A percentile compares a stretch with the other conserved stretches of the same genome.
Evolutionary conservation across 345 rosid genomes (phyloP).

Genomic region (Gossypium thurberi): DNA sequence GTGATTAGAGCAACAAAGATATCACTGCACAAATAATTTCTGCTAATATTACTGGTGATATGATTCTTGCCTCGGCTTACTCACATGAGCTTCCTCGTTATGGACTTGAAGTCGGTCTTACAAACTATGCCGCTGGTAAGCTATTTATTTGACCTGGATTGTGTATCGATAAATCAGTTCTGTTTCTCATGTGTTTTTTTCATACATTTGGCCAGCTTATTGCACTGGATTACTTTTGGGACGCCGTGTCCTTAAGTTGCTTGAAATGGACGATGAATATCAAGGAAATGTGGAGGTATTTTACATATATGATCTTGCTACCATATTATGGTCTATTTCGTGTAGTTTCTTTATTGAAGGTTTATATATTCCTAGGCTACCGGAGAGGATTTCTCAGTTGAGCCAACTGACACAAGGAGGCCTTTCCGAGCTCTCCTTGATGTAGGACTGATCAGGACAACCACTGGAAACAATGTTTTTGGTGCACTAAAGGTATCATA

Average conservation of each 20-base stretch:
- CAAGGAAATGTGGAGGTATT: constrained; percentile 69
- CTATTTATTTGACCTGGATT: not conserved
- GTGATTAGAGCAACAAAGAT: constrained; percentile 59
- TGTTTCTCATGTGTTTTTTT: not conserved
- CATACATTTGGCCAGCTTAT: constrained; percentile 36
- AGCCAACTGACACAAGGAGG: constrained; percentile 60
- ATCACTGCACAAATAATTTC: constrained; percentile 50
- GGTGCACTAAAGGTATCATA: constrained; percentile 60
- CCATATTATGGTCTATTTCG: not conserved
- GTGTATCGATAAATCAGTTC: not conserved
- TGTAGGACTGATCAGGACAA: constrained; percentile 67
- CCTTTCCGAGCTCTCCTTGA: constrained; percentile 90
- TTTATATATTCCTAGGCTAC: constrained; percentile 42
- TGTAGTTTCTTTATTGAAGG: not conserved
- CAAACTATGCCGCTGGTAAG: constrained; percentile 70
- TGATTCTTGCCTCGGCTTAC: constrained; percentile 59
- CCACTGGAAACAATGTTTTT: constrained; percentile 72
- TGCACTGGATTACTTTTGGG: constrained; percentile 84
- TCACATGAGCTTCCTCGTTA: constrained; percentile 52
- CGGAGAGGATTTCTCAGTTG: constrained; percentile 82
- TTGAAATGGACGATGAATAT: constrained; percentile 64
- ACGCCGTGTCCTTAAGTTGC: constrained; percentile 59
- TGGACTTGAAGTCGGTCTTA: constrained; percentile 63
- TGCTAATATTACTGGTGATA: constrained; percentile 54
- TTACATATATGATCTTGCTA: not conserved